These are phyloP conservation scores for Colletotrichum liaoningense DNA, from an alignment of 2,329 filamentous ascomycete genomes.

Conservation along the genomic window DNA sequence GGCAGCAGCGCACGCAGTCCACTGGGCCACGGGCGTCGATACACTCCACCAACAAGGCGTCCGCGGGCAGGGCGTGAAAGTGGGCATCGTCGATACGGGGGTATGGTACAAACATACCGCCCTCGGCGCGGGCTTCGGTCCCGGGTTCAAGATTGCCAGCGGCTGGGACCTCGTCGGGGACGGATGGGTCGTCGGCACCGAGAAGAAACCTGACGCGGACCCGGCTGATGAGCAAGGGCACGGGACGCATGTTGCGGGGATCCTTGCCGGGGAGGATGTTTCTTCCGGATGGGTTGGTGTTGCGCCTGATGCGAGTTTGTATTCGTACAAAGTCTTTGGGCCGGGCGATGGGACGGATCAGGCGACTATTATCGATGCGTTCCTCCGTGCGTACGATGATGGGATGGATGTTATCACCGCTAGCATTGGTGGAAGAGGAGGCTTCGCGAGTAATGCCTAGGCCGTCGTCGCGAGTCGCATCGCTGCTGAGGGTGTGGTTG, in stretches of 20 bases:
- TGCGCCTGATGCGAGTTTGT: slow-evolving; percentile 39
- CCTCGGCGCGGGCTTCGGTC: slow-evolving; percentile 60
- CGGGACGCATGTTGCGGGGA: slow-evolving; percentile 47
- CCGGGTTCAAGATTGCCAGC: slow-evolving; percentile 54
- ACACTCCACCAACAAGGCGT: slow-evolving; percentile 33
- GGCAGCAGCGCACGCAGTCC: slow-evolving; percentile 15
- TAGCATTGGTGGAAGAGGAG: slow-evolving; percentile 38
- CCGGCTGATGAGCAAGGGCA: slow-evolving; percentile 43
- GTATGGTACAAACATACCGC: slow-evolving; percentile 35
- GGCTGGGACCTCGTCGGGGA: slow-evolving; percentile 59
- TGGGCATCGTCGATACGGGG: slow-evolving; percentile 38
- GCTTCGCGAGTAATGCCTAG: slow-evolving; percentile 48
- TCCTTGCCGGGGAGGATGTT: slow-evolving; percentile 42
- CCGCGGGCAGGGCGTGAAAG: slow-evolving; percentile 37
- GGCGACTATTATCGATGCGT: slow-evolving; percentile 36
- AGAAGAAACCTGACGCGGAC: slow-evolving; percentile 48
- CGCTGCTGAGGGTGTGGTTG: slow-evolving; percentile 54
- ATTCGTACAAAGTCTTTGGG: slow-evolving; percentile 42
- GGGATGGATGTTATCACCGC: slow-evolving; percentile 45
- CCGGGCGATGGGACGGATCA: slow-evolving; percentile 26
- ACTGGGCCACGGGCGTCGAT: slow-evolving; percentile 38
- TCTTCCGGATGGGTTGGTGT: slow-evolving; percentile 38
- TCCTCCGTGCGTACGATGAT: slow-evolving; percentile 43
- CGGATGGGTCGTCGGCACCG: slow-evolving; percentile 39
- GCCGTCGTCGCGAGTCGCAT: slow-evolving; percentile 53